phyloP scores from a whole-genome alignment of 352 stramenopile species.

The Achlya hypogyna region DNA sequence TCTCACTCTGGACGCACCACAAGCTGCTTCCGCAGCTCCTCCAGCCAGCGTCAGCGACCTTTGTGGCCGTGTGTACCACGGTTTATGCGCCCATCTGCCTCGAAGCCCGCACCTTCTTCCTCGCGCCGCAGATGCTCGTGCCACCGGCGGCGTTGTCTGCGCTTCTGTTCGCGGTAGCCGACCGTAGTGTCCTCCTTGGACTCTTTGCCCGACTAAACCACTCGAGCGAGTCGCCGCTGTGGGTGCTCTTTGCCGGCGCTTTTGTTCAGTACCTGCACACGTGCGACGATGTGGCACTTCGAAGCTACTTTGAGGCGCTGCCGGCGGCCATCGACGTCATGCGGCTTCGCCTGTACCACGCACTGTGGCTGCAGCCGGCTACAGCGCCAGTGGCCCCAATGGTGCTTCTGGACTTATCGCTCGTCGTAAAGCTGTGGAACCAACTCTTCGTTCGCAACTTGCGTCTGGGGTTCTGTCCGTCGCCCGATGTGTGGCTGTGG shows the following conservation, averaged over 20 bases:
- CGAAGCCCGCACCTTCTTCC: background rate
- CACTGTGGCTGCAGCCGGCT: slow-evolving; percentile 4
- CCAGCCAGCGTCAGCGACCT: background rate
- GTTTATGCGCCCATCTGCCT: slow-evolving; percentile 5
- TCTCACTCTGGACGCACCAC: slow-evolving; percentile 2
- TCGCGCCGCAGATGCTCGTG: slow-evolving; percentile 17
- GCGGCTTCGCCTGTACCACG: slow-evolving; percentile 6
- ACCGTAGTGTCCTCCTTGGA: background rate
- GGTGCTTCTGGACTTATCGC: slow-evolving; percentile 23
- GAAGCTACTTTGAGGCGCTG: background rate
- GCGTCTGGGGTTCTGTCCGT: slow-evolving; percentile 36
- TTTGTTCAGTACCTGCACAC: slow-evolving; percentile 13
- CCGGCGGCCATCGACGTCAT: background rate
- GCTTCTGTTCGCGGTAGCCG: background rate
- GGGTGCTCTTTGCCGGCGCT: slow-evolving; percentile 3
- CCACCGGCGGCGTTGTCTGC: background rate
- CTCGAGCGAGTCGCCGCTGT: background rate
- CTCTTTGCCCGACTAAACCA: background rate
- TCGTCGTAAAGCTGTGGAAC: slow-evolving; percentile 74
- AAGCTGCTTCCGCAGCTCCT: background rate
- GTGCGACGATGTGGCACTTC: background rate
- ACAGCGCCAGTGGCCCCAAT: background rate
- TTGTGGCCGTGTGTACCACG: background rate
- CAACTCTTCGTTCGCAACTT: slow-evolving; percentile 68
- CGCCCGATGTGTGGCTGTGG: slow-evolving; percentile 45